Conservation (phyloP, 2,329 filamentous ascomycete genomes). For the Trichoderma semiorbis region DNA sequence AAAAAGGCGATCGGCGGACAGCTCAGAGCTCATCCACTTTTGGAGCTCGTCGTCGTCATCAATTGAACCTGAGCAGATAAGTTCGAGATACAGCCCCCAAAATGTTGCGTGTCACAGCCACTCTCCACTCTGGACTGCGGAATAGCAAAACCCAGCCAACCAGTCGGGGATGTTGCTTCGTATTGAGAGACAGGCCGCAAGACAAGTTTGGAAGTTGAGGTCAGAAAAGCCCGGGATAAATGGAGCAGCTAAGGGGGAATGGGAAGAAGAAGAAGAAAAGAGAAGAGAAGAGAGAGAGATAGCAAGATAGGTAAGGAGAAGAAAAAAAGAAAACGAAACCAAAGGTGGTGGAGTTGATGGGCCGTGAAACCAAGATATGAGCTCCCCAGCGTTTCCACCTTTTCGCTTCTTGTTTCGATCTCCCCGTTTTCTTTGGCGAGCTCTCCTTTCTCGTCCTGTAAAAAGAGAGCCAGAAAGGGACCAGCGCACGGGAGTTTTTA, state of each 20-base stretch:
- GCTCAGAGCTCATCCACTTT: constrained; percentile 14
- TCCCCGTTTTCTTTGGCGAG: not conserved
- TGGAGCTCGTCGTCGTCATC: constrained; percentile 8
- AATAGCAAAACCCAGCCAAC: not conserved
- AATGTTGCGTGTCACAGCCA: constrained; percentile 1
- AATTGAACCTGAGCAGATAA: not conserved
- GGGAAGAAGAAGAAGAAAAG: not conserved
- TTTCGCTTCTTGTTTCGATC: constrained; percentile 8
- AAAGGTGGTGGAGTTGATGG: constrained; percentile 3
- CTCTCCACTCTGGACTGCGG: not conserved
- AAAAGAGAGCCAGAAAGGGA: not conserved
- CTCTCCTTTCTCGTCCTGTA: not conserved
- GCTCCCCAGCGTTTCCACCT: constrained; percentile 5
- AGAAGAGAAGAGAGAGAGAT: not conserved
- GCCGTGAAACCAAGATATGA: constrained; percentile 1
- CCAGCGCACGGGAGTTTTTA: not conserved
- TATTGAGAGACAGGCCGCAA: not conserved
- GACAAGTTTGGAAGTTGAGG: not conserved
- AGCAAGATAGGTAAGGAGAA: not conserved
- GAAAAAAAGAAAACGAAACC: not conserved
- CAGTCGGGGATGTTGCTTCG: not conserved
- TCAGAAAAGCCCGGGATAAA: not conserved
- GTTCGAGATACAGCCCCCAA: not conserved
- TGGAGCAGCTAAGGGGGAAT: not conserved
- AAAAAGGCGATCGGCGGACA: not conserved